Evolutionary conservation across 2,329 filamentous ascomycete species (phyloP), one percentile per base, ranked within the genome.

Genomic region (Parastagonospora nodorum): DNA sequence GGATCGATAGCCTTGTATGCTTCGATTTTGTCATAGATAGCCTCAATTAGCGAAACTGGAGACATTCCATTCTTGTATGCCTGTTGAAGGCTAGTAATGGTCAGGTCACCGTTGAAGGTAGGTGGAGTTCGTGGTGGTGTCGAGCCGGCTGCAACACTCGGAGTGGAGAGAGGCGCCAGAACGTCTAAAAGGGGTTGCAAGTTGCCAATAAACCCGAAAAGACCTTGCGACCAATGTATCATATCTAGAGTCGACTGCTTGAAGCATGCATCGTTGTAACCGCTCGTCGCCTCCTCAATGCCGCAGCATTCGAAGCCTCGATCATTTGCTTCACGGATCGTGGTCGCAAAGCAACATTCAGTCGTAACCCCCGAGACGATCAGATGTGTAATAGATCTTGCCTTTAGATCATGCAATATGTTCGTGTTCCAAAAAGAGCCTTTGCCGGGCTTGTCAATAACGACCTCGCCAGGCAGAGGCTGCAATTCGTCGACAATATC

Each of bases 251-350:
- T 77, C 4, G 74, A 74, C 15, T 66, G 68, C 12, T 79, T 79
- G 57, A 78, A 77, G n/a, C 74, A 70, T 9, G 69, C 64, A 45
- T 80, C 75, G 61, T 78, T 63, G 48, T 81, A 82, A 1, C 80
- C 79, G 40, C 74, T 75, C 0, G 79, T 81, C 54, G 71, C 74
- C 52, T 77, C 74, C 40, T 66, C 65, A 31, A 77, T 68, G 2
- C 72, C 73, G 47, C 82, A 85, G 66, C 80, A 84, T 60, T 85
- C 81, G 55, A 83, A 85, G 0, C 83, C 84, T n/a, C 84, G 77
- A 59, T 85, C 83, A 50, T 81, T 82, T 29, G 80, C 81, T 66
- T 85, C 83, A 32, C 82, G 73, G 2, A 82, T 73, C 0, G 82
- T 83, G 0, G 80, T 82, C 8, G 79, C 79, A 44, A 85, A 82